phyloP scores from a whole-genome alignment of 2,329 filamentous ascomycete genomes.

The Cytospora piceicola region DNA sequence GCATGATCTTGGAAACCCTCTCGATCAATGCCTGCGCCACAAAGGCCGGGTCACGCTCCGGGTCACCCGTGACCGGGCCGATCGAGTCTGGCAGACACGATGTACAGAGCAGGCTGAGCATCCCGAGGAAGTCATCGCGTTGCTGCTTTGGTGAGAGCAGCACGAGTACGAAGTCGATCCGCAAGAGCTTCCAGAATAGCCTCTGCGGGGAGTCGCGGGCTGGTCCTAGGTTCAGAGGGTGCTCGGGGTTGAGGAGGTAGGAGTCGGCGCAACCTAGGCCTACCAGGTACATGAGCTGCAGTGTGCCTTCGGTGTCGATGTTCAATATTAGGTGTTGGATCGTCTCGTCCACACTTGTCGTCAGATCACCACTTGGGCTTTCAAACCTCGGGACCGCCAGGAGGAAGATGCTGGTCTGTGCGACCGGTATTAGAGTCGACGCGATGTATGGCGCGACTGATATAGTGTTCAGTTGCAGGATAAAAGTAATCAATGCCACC shows the following conservation, averaged over 20 bases:
- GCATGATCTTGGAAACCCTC: constrained; percentile 64
- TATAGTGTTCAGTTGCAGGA: constrained; percentile 64
- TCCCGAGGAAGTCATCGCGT: constrained; percentile 63
- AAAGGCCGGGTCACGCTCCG: constrained; percentile 47
- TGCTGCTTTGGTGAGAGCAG: constrained; percentile 71
- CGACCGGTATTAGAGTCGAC: constrained; percentile 57
- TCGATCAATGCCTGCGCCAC: constrained; percentile 59
- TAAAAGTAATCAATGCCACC: constrained; percentile 65
- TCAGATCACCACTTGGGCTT: constrained; percentile 53
- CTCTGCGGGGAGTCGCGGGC: constrained; percentile 38
- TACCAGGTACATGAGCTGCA: constrained; percentile 68
- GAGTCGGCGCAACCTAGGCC: constrained; percentile 58
- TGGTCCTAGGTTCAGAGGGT: constrained; percentile 31
- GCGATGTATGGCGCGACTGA: constrained; percentile 63
- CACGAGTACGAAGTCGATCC: constrained; percentile 67
- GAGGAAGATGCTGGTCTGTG: constrained; percentile 63
- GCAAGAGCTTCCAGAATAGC: constrained; percentile 70
- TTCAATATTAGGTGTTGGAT: constrained; percentile 54
- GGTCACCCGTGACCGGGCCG: constrained; percentile 60
- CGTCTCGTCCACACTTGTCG: constrained; percentile 44
- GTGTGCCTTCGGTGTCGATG: constrained; percentile 65
- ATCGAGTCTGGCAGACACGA: constrained; percentile 67
- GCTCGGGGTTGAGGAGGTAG: constrained; percentile 24
- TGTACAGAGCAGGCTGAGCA: constrained; percentile 68
- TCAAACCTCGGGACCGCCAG: constrained; percentile 61